Conservation (phyloP, 2,329 filamentous ascomycete species). For the Lasiodiplodia hormozganensis region DNA sequence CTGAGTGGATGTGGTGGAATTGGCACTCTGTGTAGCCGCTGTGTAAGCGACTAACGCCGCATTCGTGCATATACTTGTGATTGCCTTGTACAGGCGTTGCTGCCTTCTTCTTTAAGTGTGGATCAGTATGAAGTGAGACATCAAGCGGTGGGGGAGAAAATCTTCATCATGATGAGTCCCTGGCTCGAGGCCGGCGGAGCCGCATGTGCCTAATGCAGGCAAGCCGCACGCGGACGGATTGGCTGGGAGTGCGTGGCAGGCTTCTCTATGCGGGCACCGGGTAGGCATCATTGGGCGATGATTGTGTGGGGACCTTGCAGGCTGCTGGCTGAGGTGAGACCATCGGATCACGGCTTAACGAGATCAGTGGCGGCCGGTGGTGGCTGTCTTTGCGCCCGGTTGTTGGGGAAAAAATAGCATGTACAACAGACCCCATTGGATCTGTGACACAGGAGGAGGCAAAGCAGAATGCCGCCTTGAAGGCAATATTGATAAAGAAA, state of each 20-base stretch:
- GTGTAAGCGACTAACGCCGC: not conserved
- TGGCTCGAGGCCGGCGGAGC: not conserved
- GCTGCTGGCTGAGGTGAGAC: constrained; percentile 18
- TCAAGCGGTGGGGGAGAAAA: not conserved
- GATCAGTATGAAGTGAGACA: not conserved
- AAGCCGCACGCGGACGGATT: not conserved
- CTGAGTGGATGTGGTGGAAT: not conserved
- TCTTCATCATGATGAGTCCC: not conserved
- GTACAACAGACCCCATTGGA: not conserved
- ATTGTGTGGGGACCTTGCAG: not conserved
- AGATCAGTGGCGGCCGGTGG: constrained; percentile 5
- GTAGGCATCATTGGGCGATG: not conserved
- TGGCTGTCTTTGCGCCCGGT: not conserved
- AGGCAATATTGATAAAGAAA: not conserved
- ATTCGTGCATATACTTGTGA: not conserved
- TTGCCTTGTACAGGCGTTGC: not conserved
- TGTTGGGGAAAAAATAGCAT: not conserved
- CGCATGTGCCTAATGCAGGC: not conserved
- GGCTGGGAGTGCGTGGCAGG: not conserved
- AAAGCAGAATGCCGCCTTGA: not conserved
- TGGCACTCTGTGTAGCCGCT: not conserved
- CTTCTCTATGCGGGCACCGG: not conserved
- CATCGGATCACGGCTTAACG: not conserved
- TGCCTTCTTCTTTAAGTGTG: not conserved
- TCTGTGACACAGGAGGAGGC: constrained; percentile 5